A percentile compares a stretch with the other conserved stretches of the same genome.
Conservation (phyloP, 2,329 filamentous ascomycete genomes). For the Periconia macrospinosa region DNA sequence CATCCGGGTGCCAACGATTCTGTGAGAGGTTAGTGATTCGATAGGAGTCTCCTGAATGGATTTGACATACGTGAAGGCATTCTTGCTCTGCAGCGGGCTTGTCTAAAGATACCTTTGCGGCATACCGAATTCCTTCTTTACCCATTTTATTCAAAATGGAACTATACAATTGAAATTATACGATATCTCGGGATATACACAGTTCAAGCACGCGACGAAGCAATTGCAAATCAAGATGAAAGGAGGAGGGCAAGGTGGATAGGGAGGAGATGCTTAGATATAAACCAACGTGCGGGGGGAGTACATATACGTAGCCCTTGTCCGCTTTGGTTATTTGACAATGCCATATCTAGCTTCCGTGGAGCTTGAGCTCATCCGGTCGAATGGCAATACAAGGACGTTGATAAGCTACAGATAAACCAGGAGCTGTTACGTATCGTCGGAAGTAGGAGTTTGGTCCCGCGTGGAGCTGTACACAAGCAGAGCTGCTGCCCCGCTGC, state of each 20-base stretch:
- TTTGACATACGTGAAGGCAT: slow-evolving; percentile 65
- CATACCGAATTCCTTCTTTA: slow-evolving; percentile 65
- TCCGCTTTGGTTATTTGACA: slow-evolving; percentile 11
- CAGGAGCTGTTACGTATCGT: slow-evolving; percentile 35
- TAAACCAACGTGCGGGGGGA: slow-evolving; percentile 15
- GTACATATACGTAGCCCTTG: not conserved
- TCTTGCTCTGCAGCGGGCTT: slow-evolving; percentile 71
- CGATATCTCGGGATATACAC: not conserved
- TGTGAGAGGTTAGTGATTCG: slow-evolving; percentile 36
- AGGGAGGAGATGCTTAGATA: not conserved
- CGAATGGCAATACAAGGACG: slow-evolving; percentile 21
- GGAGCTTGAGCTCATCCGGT: slow-evolving; percentile 9
- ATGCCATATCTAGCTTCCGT: slow-evolving; percentile 15
- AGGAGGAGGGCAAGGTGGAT: not conserved
- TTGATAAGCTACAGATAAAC: slow-evolving; percentile 41
- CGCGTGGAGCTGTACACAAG: slow-evolving; percentile 6
- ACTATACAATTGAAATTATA: not conserved
- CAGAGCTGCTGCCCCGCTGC: slow-evolving; percentile 32
- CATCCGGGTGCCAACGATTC: slow-evolving; percentile 94
- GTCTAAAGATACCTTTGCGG: slow-evolving; percentile 72
- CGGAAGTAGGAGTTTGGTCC: slow-evolving; percentile 9
- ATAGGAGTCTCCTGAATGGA: not conserved
- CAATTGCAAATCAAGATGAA: not conserved
- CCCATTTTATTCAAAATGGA: slow-evolving; percentile 43
- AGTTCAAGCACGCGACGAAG: not conserved